Conservation (phyloP, 768 basidiomycete species). For the Tulasnella calospora region DNA sequence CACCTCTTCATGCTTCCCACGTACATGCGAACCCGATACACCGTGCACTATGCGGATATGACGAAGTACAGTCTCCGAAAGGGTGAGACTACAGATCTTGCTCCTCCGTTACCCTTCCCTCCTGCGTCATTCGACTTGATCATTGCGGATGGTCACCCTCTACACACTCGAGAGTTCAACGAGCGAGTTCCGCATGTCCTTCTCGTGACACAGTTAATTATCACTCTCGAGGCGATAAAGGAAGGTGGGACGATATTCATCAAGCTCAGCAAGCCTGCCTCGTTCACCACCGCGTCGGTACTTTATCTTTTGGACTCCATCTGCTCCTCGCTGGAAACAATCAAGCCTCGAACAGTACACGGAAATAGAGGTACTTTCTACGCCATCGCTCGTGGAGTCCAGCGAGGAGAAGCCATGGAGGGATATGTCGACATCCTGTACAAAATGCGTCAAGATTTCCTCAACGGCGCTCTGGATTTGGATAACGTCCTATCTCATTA, state of each 20-base stretch:
- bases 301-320: slow-evolving; percentile 1
- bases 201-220: background rate
- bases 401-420: background rate
- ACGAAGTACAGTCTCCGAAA: background rate
- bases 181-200: background rate
- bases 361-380: slow-evolving; percentile 6
- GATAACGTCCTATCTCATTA: background rate
- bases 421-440: background rate
- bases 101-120: background rate
- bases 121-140: background rate
- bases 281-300: background rate
- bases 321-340: background rate
- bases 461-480: background rate
- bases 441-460: background rate
- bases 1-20: background rate
- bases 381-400: background rate
- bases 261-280: background rate
- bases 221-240: background rate
- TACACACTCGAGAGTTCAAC: background rate
- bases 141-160: background rate
- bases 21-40: background rate
- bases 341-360: slow-evolving; percentile 7
- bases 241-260: slow-evolving; percentile 1
- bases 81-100: background rate
- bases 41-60: slow-evolving; percentile 3